These are phyloP conservation scores for Gossypium anomalum DNA, from an alignment of 345 rosid genomes.

Conservation along the genomic window DNA sequence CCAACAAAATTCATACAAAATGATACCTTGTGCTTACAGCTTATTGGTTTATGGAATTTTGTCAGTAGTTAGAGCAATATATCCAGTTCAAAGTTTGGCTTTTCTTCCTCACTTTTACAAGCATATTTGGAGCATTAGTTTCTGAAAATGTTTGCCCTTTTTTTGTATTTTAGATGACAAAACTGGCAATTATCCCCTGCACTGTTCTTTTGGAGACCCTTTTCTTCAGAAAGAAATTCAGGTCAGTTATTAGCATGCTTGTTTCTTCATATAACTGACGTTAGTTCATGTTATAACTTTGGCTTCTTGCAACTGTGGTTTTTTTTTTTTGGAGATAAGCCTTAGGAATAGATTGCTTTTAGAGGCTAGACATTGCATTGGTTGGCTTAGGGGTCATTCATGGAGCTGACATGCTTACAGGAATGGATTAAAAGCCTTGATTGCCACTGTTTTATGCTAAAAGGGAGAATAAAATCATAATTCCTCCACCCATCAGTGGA, in stretches of 20 bases:
- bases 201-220: conserved; percentile 97
- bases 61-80: neutral
- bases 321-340: neutral
- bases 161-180: conserved; percentile 73
- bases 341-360: neutral
- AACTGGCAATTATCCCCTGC: conserved; percentile 96
- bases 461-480: neutral
- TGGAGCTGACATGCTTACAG: neutral
- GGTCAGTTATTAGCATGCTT: conserved; percentile 42
- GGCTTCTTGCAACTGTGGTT: neutral
- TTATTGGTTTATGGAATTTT: neutral
- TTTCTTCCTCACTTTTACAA: neutral
- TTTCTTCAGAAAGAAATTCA: conserved; percentile 93
- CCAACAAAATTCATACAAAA: neutral
- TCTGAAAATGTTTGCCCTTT: conserved; percentile 17
- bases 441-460: neutral
- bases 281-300: neutral
- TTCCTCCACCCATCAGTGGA: neutral
- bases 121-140: neutral
- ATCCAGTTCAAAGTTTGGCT: conserved; percentile 5
- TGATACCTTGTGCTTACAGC: neutral
- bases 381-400: neutral
- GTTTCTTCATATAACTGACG: neutral
- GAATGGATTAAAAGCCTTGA: neutral
- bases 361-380: neutral